phyloP scores from a whole-genome alignment of 2,329 filamentous ascomycete genomes.

The Lasiodiplodia theobromae region DNA sequence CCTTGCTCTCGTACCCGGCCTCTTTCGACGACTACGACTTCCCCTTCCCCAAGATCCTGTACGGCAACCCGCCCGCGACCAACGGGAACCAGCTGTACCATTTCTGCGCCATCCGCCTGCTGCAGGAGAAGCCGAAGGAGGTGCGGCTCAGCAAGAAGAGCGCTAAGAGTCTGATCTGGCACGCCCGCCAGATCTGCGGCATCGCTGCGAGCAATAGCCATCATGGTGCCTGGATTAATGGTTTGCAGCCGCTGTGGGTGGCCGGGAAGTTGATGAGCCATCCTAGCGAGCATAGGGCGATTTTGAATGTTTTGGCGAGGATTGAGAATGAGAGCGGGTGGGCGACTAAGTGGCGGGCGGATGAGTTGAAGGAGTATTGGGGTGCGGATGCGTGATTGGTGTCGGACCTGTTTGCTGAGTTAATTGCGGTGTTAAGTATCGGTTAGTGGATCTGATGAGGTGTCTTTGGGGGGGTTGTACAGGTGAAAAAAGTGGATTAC shows the following conservation, averaged over 20 bases:
- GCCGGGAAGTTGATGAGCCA: constrained; percentile 57
- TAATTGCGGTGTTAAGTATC: too few species aligned
- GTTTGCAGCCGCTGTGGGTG: constrained; percentile 56
- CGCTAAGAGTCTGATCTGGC: constrained; percentile 52
- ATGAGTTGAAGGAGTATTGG: constrained; percentile 62
- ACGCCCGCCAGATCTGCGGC: constrained; percentile 56
- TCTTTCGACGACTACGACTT: constrained; percentile 17
- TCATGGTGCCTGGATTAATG: constrained; percentile 50
- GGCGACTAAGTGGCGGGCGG: constrained; percentile 61
- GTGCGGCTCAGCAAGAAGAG: constrained; percentile 26
- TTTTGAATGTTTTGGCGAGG: constrained; percentile 56
- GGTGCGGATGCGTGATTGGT: constrained; percentile 37
- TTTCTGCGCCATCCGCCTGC: constrained; percentile 32
- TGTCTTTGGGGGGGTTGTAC: too few species aligned
- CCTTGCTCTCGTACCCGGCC: constrained; percentile 29
- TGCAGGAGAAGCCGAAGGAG: constrained; percentile 40
- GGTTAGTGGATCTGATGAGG: too few species aligned
- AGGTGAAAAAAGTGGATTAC: too few species aligned
- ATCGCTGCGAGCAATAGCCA: constrained; percentile 55
- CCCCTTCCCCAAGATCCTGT: constrained; percentile 34
- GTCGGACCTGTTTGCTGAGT: neutral
- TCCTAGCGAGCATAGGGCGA: constrained; percentile 51
- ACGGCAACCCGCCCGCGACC: constrained; percentile 34
- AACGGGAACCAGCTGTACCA: constrained; percentile 35
- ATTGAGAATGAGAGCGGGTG: constrained; percentile 63